Evolutionary conservation across 768 basidiomycete genomes (phyloP).

Genomic region (Collybia sp.): DNA sequence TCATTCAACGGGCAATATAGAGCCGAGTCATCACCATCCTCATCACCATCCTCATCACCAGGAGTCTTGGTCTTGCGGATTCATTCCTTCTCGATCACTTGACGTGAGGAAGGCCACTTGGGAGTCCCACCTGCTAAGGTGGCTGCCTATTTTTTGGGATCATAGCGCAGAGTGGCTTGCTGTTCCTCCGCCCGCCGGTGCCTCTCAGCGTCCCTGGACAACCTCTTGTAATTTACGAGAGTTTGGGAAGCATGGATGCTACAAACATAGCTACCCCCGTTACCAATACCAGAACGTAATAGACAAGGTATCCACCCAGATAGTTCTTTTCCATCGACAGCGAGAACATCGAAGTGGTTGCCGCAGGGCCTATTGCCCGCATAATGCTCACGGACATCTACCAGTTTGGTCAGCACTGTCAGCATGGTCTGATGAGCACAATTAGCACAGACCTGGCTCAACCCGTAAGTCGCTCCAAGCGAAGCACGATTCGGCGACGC

Average conservation of each 20-base stretch:
- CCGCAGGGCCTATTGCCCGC: constrained; percentile 47
- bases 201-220: constrained; percentile 41
- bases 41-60: constrained; percentile 39
- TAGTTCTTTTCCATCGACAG: constrained; percentile 44
- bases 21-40: constrained; percentile 33
- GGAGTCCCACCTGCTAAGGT: constrained; percentile 16
- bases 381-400: constrained; percentile 31
- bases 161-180: constrained; percentile 54
- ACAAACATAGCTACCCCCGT: constrained; percentile 17
- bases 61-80: constrained; percentile 30
- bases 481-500: constrained; percentile 63
- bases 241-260: constrained; percentile 25
- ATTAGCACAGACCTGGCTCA: constrained; percentile 35
- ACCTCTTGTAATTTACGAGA: too few relatives aligned
- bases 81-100: constrained; percentile 29
- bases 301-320: constrained; percentile 47
- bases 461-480: constrained; percentile 70
- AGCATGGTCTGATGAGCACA: background rate
- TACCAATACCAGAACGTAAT: constrained; percentile 25
- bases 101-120: constrained; percentile 37
- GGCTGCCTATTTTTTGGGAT: constrained; percentile 57
- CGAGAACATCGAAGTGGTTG: constrained; percentile 56
- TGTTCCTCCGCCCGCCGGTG: constrained; percentile 60
- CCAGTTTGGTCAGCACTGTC: background rate
- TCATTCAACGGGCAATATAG: too few relatives aligned